Evolutionary conservation across 805 yeast genomes (phyloP).

Genomic region (Ogataea pignaliae): DNA sequence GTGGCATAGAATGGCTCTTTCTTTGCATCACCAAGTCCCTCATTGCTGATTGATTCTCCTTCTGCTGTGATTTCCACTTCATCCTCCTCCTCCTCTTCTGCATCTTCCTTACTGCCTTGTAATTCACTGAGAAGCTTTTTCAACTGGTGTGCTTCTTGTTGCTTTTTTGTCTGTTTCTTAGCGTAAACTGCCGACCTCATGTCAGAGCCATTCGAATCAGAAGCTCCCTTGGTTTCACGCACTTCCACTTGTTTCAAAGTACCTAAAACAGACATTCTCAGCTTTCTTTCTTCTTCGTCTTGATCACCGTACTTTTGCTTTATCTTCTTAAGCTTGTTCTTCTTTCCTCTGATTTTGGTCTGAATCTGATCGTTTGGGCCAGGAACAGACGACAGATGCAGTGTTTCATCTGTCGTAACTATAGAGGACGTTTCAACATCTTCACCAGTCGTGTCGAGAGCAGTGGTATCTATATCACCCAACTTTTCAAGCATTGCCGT

Average conservation of each 20-base stretch:
- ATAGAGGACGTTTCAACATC: conserved; percentile 7
- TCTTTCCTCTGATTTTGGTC: conserved; percentile 72
- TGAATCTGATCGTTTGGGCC: conserved; percentile 22
- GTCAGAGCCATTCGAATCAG: not conserved
- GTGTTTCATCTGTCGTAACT: conserved; percentile 1
- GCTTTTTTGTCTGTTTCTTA: conserved; percentile 22
- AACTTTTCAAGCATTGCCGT: conserved; percentile 26
- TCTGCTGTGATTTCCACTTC: too few relatives aligned
- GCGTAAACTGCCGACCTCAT: conserved; percentile 6
- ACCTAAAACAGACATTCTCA: conserved; percentile 80
- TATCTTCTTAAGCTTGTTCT: conserved; percentile 77
- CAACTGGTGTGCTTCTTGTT: conserved; percentile 28
- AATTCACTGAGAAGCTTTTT: conserved; percentile 29
- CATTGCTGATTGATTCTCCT: not conserved
- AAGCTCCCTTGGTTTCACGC: conserved; percentile 7
- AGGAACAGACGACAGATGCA: conserved; percentile 2
- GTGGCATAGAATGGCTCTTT: conserved; percentile 25
- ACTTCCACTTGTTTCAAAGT: conserved; percentile 58
- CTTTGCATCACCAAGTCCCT: conserved; percentile 26
- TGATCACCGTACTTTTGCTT: conserved; percentile 83
- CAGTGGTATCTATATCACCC: conserved; percentile 6
- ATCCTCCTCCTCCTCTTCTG: conserved; percentile 9
- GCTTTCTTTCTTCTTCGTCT: conserved; percentile 78
- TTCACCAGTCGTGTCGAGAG: conserved; percentile 6
- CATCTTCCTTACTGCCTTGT: conserved; percentile 9